Base-by-base conservation (phyloP, 2,329 filamentous ascomycete genomes). In the Botryotinia convoluta region DNA sequence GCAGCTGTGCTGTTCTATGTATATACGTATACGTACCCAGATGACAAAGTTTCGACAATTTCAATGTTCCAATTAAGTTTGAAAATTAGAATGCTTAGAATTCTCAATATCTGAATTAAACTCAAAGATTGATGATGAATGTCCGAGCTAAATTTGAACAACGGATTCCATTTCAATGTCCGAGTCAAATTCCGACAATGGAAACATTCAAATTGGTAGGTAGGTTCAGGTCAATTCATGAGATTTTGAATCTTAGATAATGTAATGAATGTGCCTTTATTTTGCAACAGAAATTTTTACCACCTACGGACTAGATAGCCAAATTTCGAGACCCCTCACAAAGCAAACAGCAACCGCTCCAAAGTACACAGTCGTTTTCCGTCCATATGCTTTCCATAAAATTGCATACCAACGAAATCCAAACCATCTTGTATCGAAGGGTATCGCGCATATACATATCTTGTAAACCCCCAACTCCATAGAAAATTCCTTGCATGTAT, bases 391-490 rank as follows among this genome's bases (percentile, higher is more conserved):
- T 68, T 29, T 44, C 51, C 48, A 42, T 72, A 42, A 72, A 32
- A 29, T 68, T 48, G 26, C 42, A 71, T 32, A 32, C 42, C 35
- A 32, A 42, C 42, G 22, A 51, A 70, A 68, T 22, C 62, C 63
- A 72, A 37, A 60, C 20, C n/a, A 39, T 60, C 51, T 54, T 60
- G 39, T 57, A 32, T 57, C 45, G 37, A 59, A 37, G 71, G 71
- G 71, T 72, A 72, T 72, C 44, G 69, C 42, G 71, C 71, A 69
- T 35, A 5, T 60, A 68, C 63, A 42, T 16, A 45, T 68, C 63
- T 60, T 68, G 57, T 44, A 57, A 69, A 70, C 44, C 44, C 67
- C 54, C 61, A 45, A 72, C 69, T 69, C 63, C 71, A 35, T 63
- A 29, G 32, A 51, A 44, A 57, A 14, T 29, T 32, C 51, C 51